Evolutionary conservation across 2,329 filamentous ascomycete species (phyloP), one percentile per base, ranked within the genome.

Genomic region (Arthrobotrys musiformis): DNA sequence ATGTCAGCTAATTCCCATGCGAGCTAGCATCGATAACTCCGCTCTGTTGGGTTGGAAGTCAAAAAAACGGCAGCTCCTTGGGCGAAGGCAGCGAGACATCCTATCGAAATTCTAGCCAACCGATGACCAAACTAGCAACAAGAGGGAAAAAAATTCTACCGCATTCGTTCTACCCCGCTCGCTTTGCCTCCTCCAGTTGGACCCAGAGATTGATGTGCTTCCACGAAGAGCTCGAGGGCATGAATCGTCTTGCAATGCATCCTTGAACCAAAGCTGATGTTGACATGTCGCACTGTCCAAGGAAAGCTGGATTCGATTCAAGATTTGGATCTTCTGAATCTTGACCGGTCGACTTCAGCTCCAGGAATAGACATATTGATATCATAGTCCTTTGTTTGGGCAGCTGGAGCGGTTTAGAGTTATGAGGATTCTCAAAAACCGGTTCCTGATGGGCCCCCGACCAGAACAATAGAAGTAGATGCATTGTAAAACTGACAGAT

Each of bases 121-220:
- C 69, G 44, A 61, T 61, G 24, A 48, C 33, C 22, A n/a, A 19
- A 46, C 56, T 58, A 60, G 64, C 60, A 66, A 61, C 50, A 33
- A 54, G 58, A 64, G n/a, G 58, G 52, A 63, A 63, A 46, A 50
- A 46, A 44, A 61, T 58, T 70, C 28, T 48, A 33, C 40, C 46
- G 30, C n/a, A 48, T 76, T 76, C 37, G 56, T 44, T 61, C 54
- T 67, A 77, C 73, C 73, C 73, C 73, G 73, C 73, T 52, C 63
- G 50, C 73, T 52, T 52, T 70, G 66, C 58, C 37, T 76, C 66
- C 60, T 67, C 44, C 40, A 42, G 40, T 42, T 42, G 40, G 40
- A 42, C 19, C 40, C 37, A 52, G 40, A 58, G 15, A 17, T 70
- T 70, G 66, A 58, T 61, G 52, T 58, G 40, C 15, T 22, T 1